A percentile compares a stretch with the other conserved stretches of the same genome.
These are phyloP conservation scores for Ophiocytium majus DNA, from an alignment of 352 stramenopile genomes.

Conservation along the genomic window DNA sequence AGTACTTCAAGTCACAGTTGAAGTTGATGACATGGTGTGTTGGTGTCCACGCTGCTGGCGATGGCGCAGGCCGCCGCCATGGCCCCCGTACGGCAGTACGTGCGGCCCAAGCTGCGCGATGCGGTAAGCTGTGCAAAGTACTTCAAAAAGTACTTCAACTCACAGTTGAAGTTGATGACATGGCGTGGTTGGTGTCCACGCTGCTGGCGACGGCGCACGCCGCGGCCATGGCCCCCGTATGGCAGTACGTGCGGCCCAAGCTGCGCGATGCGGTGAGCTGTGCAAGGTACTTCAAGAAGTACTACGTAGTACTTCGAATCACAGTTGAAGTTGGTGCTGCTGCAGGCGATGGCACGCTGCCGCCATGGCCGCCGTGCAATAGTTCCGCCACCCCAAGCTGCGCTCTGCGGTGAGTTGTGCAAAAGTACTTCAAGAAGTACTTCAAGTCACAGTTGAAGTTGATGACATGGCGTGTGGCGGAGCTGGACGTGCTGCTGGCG, in stretches of 20 bases:
- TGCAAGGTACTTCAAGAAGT: background rate
- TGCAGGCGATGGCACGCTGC: constrained; percentile 86
- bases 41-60: too few relatives aligned
- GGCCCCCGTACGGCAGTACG: constrained; percentile 69
- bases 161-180: too few relatives aligned
- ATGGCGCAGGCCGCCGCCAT: constrained; percentile 90
- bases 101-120: constrained; percentile 60
- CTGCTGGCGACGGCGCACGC: background rate
- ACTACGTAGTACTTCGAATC: background rate
- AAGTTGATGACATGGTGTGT: too few relatives aligned
- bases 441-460: too few relatives aligned
- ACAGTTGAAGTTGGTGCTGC: too few relatives aligned
- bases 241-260: background rate
- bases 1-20: too few relatives aligned
- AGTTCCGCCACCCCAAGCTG: constrained; percentile 66
- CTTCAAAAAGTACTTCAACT: background rate
- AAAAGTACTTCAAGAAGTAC: too few relatives aligned
- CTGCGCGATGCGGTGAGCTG: background rate
- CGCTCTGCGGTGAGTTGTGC: constrained; percentile 10
- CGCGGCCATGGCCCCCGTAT: background rate
- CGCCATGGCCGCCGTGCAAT: constrained; percentile 72
- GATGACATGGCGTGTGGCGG: too few relatives aligned
- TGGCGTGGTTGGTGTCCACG: too few relatives aligned
- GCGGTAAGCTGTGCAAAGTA: constrained; percentile 1
- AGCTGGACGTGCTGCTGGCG: constrained; percentile 89